A percentile compares a stretch with the other conserved stretches of the same genome.
phyloP scores from a whole-genome alignment of 768 basidiomycete species.

The Termitomyces sp. region DNA sequence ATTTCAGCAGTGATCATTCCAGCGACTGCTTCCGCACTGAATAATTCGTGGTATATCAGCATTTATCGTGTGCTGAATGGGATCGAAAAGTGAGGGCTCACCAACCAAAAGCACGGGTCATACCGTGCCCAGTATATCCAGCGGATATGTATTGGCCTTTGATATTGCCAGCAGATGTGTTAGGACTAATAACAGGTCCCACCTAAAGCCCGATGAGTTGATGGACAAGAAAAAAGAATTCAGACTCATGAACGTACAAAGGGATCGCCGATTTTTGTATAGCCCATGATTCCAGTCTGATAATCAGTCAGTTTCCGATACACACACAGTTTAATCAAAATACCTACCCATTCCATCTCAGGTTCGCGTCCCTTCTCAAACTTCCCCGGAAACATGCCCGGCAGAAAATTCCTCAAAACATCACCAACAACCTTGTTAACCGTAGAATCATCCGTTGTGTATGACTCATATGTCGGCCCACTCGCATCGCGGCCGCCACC shows the following conservation, averaged over 20 bases:
- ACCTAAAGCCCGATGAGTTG: conserved; percentile 27
- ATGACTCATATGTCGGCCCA: conserved; percentile 39
- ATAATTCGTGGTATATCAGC: not conserved
- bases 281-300: conserved; percentile 84
- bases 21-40: conserved; percentile 12
- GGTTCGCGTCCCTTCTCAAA: conserved; percentile 44
- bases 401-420: conserved; percentile 52
- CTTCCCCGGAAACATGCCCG: conserved; percentile 47
- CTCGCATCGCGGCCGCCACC: conserved; percentile 61
- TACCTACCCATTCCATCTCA: conserved; percentile 78
- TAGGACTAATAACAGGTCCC: conserved; percentile 32
- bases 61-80: not conserved
- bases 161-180: conserved; percentile 12
- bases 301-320: not conserved
- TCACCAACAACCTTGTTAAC: conserved; percentile 44
- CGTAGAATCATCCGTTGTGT: conserved; percentile 53
- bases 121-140: conserved; percentile 53
- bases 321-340: not conserved
- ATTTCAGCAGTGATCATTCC: conserved; percentile 10
- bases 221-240: not conserved
- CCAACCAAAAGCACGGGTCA: conserved; percentile 50
- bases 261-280: conserved; percentile 53
- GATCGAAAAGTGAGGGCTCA: not conserved
- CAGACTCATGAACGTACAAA: conserved; percentile 44
- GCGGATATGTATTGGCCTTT: conserved; percentile 47